Percentiles rank a stretch among this genome's conserved stretches.
phyloP scores from a whole-genome alignment of 1,139 yeast genomes.

The Diutina mesorugosa region DNA sequence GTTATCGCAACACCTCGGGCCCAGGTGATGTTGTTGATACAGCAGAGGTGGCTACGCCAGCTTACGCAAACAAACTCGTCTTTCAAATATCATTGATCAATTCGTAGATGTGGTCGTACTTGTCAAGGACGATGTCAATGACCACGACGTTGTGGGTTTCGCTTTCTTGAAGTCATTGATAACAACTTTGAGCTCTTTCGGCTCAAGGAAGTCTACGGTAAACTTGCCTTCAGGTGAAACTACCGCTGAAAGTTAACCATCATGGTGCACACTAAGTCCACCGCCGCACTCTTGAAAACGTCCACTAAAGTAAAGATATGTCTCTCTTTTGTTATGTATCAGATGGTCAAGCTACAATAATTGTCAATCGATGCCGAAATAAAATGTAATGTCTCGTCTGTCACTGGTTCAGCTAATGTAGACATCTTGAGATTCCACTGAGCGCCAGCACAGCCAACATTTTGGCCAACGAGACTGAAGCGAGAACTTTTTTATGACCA shows the following conservation, averaged over 20 bases:
- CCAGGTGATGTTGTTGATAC: too few relatives aligned
- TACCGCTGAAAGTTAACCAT: constrained; percentile 37
- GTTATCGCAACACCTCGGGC: too few relatives aligned
- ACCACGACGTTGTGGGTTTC: too few relatives aligned
- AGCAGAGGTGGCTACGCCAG: too few relatives aligned
- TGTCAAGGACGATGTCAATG: too few relatives aligned
- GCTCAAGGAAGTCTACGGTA: constrained; percentile 36
- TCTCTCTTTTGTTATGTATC: constrained; percentile 69
- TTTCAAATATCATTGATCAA: too few relatives aligned
- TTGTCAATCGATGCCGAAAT: constrained; percentile 82
- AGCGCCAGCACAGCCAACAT: constrained; percentile 41
- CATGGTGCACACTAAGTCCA: constrained; percentile 56
- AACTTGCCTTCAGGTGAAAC: constrained; percentile 44
- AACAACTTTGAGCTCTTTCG: constrained; percentile 38
- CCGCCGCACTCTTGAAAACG: constrained; percentile 45
- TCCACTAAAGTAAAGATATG: constrained; percentile 68
- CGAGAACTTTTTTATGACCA: constrained; percentile 24
- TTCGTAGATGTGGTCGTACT: too few relatives aligned
- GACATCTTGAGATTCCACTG: constrained; percentile 35
- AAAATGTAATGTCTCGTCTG: constrained; percentile 21
- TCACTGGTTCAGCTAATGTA: neutral
- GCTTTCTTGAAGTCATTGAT: too few relatives aligned
- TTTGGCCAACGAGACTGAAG: constrained; percentile 46
- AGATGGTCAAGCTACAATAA: constrained; percentile 67
- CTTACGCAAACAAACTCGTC: too few relatives aligned